Conservation (phyloP, 139 green algal species). For the Micractinium sp. region DNA sequence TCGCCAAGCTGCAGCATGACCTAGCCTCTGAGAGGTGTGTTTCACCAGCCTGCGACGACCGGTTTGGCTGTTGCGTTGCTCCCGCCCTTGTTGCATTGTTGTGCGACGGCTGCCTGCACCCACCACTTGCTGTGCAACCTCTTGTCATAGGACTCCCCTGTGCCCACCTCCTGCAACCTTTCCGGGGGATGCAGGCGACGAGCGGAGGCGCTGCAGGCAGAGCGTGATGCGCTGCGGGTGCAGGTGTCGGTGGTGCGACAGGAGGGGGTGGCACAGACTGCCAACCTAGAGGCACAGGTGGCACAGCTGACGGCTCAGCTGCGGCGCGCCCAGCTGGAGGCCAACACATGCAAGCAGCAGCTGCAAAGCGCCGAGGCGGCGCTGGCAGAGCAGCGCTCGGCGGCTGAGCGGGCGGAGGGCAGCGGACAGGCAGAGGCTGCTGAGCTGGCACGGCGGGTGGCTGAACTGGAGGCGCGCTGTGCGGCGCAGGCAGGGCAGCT, state of each 20-base stretch:
- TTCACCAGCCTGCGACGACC: not conserved
- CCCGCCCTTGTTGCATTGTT: not conserved
- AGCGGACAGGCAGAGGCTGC: not conserved
- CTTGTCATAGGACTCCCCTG: not conserved
- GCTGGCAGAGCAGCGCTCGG: not conserved
- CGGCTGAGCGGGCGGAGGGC: not conserved
- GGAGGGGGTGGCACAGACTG: not conserved
- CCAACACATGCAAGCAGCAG: not conserved
- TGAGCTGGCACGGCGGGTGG: not conserved
- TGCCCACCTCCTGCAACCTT: not conserved
- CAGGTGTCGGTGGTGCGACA: not conserved
- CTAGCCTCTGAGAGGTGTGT: not conserved
- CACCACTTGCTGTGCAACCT: not conserved
- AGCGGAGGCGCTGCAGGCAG: not conserved
- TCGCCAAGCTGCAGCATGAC: not conserved
- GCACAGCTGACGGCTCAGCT: not conserved
- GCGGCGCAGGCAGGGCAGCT: not conserved
- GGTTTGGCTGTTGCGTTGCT: not conserved
- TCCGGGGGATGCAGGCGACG: not conserved
- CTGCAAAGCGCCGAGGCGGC: not conserved
- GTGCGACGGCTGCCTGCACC: not conserved
- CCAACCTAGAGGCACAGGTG: constrained; percentile 7
- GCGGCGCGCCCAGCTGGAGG: not conserved
- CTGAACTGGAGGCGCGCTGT: not conserved
- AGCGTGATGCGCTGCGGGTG: not conserved